Percentiles rank a stretch among this genome's conserved stretches.
Evolutionary conservation across 2,329 filamentous ascomycete genomes (phyloP).

Genomic region (Nemania sp.): DNA sequence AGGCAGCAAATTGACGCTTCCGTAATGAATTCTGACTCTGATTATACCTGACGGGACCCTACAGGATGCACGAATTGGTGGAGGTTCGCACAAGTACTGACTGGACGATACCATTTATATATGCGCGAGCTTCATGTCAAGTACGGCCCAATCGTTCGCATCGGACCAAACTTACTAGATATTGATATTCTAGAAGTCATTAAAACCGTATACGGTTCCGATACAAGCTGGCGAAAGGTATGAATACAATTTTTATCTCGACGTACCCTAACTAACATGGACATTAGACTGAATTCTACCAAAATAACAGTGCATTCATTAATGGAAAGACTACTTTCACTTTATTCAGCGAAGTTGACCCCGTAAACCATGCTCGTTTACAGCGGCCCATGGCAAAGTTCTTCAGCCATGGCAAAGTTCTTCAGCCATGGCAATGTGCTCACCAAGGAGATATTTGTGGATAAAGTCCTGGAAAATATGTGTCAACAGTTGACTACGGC

Average conservation of each 20-base stretch:
- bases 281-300: constrained; percentile 37
- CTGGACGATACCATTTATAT: constrained; percentile 37
- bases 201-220: constrained; percentile 41
- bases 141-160: constrained; percentile 44
- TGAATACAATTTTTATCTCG: not conserved
- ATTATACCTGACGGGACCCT: not conserved
- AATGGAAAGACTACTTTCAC: constrained; percentile 39
- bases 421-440: constrained; percentile 33
- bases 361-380: constrained; percentile 28
- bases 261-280: not conserved
- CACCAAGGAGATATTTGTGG: not conserved
- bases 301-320: constrained; percentile 29
- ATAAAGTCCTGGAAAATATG: not conserved
- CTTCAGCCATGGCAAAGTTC: constrained; percentile 34
- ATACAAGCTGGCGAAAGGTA: constrained; percentile 39
- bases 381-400: constrained; percentile 36
- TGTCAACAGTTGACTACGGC: not conserved
- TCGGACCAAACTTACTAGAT: constrained; percentile 40
- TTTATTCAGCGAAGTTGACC: constrained; percentile 37
- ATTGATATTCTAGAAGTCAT: constrained; percentile 36
- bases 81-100: constrained; percentile 36
- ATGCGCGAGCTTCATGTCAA: constrained; percentile 40
- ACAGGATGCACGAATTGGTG: constrained; percentile 38
- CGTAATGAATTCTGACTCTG: not conserved
- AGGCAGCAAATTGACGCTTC: not conserved